Evolutionary conservation across 805 yeast genomes (phyloP).

Genomic region (Millerozyma acaciae): DNA sequence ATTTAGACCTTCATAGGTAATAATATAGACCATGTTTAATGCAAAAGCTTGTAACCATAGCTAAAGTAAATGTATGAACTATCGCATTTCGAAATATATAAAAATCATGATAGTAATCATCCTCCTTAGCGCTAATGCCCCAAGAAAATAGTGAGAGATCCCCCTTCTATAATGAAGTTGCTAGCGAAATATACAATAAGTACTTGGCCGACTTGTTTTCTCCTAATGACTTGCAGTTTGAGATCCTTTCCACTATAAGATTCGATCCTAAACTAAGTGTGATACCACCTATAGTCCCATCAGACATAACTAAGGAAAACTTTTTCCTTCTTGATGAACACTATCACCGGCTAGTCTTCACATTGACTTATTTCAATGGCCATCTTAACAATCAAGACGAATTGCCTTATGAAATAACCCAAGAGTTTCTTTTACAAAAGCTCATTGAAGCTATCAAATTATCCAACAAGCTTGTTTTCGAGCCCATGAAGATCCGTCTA

Average conservation of each 20-base stretch:
- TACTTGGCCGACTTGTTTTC: constrained; percentile 7
- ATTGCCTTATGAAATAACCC: constrained; percentile 39
- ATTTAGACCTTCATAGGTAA: constrained; percentile 71
- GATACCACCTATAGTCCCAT: constrained; percentile 22
- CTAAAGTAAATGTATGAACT: background rate
- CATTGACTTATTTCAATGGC: constrained; percentile 47
- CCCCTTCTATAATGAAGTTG: constrained; percentile 4
- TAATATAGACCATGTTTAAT: background rate
- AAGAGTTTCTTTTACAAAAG: constrained; percentile 35
- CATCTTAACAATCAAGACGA: constrained; percentile 7
- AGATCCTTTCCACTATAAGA: constrained; percentile 66
- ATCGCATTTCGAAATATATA: too few relatives aligned
- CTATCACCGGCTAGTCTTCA: constrained; percentile 51
- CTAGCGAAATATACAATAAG: constrained; percentile 7
- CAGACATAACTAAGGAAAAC: constrained; percentile 21
- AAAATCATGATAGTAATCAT: too few relatives aligned
- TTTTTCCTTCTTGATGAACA: constrained; percentile 69
- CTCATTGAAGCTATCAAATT: constrained; percentile 24
- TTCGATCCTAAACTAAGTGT: constrained; percentile 59
- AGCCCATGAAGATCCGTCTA: constrained; percentile 32
- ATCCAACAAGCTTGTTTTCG: constrained; percentile 16
- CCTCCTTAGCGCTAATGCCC: too few relatives aligned
- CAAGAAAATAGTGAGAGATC: too few relatives aligned
- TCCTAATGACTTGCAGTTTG: constrained; percentile 36
- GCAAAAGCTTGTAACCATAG: background rate